Evolutionary conservation across 2,329 filamentous ascomycete species (phyloP).

Genomic region (Fusarium xyrophilum): DNA sequence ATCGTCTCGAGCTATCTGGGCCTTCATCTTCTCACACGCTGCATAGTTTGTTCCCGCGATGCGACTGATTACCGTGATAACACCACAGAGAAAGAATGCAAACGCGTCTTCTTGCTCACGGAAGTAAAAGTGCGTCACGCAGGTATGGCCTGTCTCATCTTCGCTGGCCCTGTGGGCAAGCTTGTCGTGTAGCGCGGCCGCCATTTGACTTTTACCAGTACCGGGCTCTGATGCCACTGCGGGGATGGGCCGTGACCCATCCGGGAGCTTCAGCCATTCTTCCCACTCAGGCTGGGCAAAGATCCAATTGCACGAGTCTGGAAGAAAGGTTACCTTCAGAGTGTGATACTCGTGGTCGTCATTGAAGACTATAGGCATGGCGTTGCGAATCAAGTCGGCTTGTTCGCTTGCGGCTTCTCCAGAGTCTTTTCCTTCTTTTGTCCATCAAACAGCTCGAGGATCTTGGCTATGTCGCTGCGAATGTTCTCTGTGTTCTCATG

Average conservation of each 20-base stretch:
- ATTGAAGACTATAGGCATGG: slow-evolving; percentile 30
- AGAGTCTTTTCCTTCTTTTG: slow-evolving; percentile 28
- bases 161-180: slow-evolving; percentile 13
- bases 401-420: slow-evolving; percentile 30
- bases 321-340: slow-evolving; percentile 42
- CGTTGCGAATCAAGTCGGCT: slow-evolving; percentile 38
- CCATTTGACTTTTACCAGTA: slow-evolving; percentile 46
- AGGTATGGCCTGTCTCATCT: slow-evolving; percentile 28
- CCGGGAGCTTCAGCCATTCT: slow-evolving; percentile 31
- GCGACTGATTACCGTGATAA: slow-evolving; percentile 43
- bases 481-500: slow-evolving; percentile 41
- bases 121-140: slow-evolving; percentile 48
- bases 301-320: slow-evolving; percentile 45
- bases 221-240: slow-evolving; percentile 44
- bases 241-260: slow-evolving; percentile 27
- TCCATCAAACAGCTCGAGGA: slow-evolving; percentile 36
- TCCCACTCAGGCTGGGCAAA: slow-evolving; percentile 41
- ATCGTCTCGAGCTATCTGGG: slow-evolving; percentile 40
- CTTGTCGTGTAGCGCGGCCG: slow-evolving; percentile 33
- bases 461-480: slow-evolving; percentile 39
- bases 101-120: slow-evolving; percentile 43
- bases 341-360: slow-evolving; percentile 39
- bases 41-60: slow-evolving; percentile 42
- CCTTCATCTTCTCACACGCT: slow-evolving; percentile 43
- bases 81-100: slow-evolving; percentile 34